Base-by-base conservation (phyloP, 2,329 filamentous ascomycete species). In the Aspergillus bombycis region DNA sequence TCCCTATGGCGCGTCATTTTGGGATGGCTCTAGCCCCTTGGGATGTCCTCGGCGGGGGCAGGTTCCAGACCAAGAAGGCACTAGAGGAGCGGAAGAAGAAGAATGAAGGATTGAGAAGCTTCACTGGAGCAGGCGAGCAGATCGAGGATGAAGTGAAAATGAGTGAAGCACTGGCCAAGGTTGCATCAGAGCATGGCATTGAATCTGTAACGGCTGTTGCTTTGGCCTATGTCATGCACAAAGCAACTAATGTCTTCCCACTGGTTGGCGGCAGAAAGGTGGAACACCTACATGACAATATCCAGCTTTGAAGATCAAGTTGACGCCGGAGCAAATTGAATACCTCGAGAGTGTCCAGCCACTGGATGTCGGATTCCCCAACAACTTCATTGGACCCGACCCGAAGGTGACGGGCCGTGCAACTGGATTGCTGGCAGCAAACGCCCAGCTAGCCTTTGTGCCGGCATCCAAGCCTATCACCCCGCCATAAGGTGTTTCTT, bases 141-240 rank as follows among this genome's bases (percentile, higher is more conserved):
- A 81, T 79, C 3, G 83, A 85, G 32, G 78, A 84, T 0, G 84
- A 86, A 62, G 76, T 73, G 8, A 82, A 81, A 59, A 80, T 88
- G 38, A 86, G 84, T 57, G 82, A 80, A 32, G 86, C 86, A 0
- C 81, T 93, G 0, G 87, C 85, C 30, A 82, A 86, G 68, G 83
- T 91, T 19, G 88, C 86, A 0, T 81, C 82, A 16, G 80, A 83
- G 62, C 86, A 89, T 70, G 84, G 84, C 2, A 79, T 83, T 3
- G 80, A 83, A 36, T 78, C 75, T 4, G 82, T 91, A 58, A 89
- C 88, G 7, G 84, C 85, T 45, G 78, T 91, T 50, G 90, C 91
- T 4, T 77, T 94, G 32, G 90, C 91, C 1, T 93, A 93, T 72
- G 88, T 93, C 30, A 85, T 91, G 83, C 85, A 87, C 69, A 92